Evolutionary conservation across 306 rosid species (phyloP).

Genomic region (Citrullus mucosospermus): DNA sequence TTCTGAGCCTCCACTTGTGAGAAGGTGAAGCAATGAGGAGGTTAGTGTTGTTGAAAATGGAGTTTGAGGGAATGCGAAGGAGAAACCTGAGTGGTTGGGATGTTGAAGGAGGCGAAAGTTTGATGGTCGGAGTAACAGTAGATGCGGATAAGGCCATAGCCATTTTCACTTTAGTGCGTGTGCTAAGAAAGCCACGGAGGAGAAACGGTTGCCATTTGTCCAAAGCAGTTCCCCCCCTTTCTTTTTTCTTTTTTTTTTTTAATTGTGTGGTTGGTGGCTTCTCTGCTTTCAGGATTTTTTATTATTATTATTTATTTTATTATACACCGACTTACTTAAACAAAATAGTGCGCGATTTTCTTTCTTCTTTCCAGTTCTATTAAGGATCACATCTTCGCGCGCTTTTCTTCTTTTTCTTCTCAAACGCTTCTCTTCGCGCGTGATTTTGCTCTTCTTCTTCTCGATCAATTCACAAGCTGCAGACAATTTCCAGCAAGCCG

Average conservation of each 20-base stretch:
- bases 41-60: conserved; percentile 1
- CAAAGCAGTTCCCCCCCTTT: no score
- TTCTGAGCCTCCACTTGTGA: conserved; percentile 47
- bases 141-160: conserved; percentile 2
- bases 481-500: no score
- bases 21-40: conserved; percentile 11
- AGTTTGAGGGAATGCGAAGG: conserved; percentile 16
- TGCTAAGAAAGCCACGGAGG: background rate
- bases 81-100: conserved; percentile 3
- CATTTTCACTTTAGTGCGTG: background rate
- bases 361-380: no score
- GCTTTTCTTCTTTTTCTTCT: no score
- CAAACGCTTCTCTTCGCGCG: no score
- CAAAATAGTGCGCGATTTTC: no score
- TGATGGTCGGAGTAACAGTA: background rate
- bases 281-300: background rate
- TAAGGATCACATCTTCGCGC: no score
- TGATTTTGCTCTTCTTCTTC: no score
- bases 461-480: no score
- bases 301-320: no score
- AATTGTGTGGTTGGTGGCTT: background rate
- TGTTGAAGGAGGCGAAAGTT: background rate
- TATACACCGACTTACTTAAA: no score
- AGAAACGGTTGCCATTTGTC: background rate
- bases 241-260: no score